Evolutionary conservation across 2,329 filamentous ascomycete species (phyloP).

Genomic region (Waltergamsia citrina): DNA sequence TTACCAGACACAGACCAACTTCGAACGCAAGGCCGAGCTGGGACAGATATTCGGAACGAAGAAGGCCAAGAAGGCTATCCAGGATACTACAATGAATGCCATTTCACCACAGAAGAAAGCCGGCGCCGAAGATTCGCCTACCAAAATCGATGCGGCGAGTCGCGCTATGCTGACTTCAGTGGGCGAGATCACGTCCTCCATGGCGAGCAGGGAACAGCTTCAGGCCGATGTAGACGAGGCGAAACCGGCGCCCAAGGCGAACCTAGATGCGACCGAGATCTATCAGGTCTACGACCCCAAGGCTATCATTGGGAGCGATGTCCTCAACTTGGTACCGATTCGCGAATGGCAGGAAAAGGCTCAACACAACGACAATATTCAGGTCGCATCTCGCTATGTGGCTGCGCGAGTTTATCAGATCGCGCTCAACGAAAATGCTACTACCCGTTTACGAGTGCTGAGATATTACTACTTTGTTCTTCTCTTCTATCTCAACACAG

Average conservation of each 20-base stretch:
- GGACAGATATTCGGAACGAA: slow-evolving; percentile 77
- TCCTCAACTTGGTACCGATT: slow-evolving; percentile 58
- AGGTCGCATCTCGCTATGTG: slow-evolving; percentile 53
- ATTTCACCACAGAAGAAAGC: slow-evolving; percentile 38
- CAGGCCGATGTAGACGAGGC: slow-evolving; percentile 54
- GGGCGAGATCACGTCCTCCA: slow-evolving; percentile 49
- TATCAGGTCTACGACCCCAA: slow-evolving; percentile 65
- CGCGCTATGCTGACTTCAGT: slow-evolving; percentile 55
- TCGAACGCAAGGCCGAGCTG: slow-evolving; percentile 57
- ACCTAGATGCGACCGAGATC: slow-evolving; percentile 55
- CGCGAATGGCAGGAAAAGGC: slow-evolving; percentile 65
- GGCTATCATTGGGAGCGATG: slow-evolving; percentile 56
- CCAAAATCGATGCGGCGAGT: slow-evolving; percentile 44
- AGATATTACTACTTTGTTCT: slow-evolving; percentile 51
- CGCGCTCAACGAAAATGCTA: slow-evolving; percentile 42
- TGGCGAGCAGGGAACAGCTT: slow-evolving; percentile 57
- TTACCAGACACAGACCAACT: slow-evolving; percentile 36
- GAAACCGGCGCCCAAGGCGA: slow-evolving; percentile 65
- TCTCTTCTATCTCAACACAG: slow-evolving; percentile 38
- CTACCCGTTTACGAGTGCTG: slow-evolving; percentile 45
- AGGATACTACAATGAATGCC: slow-evolving; percentile 59
- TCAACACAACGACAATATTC: slow-evolving; percentile 46
- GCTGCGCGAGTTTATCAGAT: slow-evolving; percentile 49
- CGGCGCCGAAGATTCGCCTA: slow-evolving; percentile 25
- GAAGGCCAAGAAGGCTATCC: slow-evolving; percentile 73